Base-by-base conservation (phyloP, 768 basidiomycete species). In the Panellus pusillus region DNA sequence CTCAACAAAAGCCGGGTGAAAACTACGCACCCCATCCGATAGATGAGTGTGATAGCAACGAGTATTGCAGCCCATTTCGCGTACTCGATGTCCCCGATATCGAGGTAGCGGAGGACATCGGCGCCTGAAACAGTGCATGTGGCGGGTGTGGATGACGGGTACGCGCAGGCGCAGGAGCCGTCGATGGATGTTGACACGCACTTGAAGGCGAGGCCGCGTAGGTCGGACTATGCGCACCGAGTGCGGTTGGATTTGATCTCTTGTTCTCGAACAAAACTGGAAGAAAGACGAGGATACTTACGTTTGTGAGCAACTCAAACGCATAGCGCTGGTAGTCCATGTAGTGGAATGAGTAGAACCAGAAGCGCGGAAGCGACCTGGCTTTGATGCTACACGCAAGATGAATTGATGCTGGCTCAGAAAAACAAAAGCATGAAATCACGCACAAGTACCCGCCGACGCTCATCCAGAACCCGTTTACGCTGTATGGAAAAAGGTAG, bases 381-480 rank as follows among this genome's bases (percentile, higher is more conserved):
- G 81, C 74, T 61, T 75, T 74, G 68, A 83, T 80, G 67, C 80
- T 80, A 54, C 58, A 60, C 13, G 65, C 17, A 20, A 27, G 20
- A 4, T 52, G n/a, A 37, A 20, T 57, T 58, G 46, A 37, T n/a
- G 29, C 6, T n/a, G n/a, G n/a, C n/a, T n/a, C n/a, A n/a, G n/a
- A 17, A 44, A 37, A 12, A 32, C 35, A 19, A 7, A 13, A 29
- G 11, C 29, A 27, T 36, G 20, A 29, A 27, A 57, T 3, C 47
- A 70, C 70, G 49, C 44, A 72, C 74, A 77, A 75, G 52, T 77
- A 76, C 12, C 75, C 73, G 27, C 77, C 73, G n/a, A 77, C 74
- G 50, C 75, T 74, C 82, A 84, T 84, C 81, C 80, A 83, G 55
- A 84, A 79, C 0, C 77, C 78, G 55, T 79, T 80, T 36, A 79